A percentile compares a stretch with the other conserved stretches of the same genome.
Evolutionary conservation across 441 rosid species (phyloP).

Genomic region (Hura crepitans): DNA sequence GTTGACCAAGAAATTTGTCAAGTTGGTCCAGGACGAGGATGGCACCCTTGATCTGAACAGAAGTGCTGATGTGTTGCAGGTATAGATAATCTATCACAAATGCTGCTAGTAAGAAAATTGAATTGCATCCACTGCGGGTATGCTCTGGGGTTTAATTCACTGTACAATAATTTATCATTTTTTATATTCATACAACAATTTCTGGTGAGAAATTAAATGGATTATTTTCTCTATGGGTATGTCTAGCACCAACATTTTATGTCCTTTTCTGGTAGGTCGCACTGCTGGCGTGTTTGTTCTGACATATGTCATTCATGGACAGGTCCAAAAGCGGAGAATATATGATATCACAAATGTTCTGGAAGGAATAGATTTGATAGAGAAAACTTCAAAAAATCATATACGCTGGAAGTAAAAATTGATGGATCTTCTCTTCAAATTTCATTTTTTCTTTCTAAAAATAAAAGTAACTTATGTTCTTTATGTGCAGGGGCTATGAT

Average conservation of each 20-base stretch:
- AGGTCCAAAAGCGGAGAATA: constrained; percentile 91
- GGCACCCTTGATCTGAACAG: constrained; percentile 75
- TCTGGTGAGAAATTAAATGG: background rate
- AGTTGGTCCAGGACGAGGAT: constrained; percentile 63
- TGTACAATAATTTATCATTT: background rate
- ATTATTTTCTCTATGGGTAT: background rate
- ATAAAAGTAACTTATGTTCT: constrained; percentile 16
- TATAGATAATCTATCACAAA: constrained; percentile 24
- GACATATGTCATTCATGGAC: constrained; percentile 18
- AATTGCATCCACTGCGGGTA: background rate
- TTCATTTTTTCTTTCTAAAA: background rate
- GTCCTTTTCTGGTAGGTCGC: background rate
- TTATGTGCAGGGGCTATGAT: constrained; percentile 51
- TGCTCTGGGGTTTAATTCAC: background rate
- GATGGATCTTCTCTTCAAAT: constrained; percentile 9
- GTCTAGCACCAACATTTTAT: background rate
- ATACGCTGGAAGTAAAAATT: constrained; percentile 72
- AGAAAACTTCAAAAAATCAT: constrained; percentile 81
- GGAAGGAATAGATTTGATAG: constrained; percentile 77
- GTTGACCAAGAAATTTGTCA: constrained; percentile 68
- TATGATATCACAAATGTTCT: constrained; percentile 89
- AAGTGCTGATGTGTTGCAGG: constrained; percentile 74
- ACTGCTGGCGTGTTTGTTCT: constrained; percentile 16
- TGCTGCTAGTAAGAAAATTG: background rate
- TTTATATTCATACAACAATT: constrained; percentile 1